These are phyloP conservation scores for Dothistroma septosporum DNA, from an alignment of 2,329 filamentous ascomycete species.

Conservation along the genomic window DNA sequence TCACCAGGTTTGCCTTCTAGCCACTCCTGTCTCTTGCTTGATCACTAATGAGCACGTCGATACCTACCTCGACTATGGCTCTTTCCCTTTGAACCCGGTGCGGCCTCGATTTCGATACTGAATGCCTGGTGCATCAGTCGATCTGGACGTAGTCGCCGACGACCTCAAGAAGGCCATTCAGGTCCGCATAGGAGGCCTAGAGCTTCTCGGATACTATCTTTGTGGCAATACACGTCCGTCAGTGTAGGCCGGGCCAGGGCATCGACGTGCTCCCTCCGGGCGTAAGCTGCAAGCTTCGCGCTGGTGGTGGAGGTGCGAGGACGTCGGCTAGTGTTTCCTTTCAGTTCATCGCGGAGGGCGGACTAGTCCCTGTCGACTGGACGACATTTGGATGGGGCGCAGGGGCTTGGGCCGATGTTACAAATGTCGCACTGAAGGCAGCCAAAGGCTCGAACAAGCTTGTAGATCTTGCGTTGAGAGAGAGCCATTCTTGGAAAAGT, in stretches of 20 bases:
- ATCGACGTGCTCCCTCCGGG: background rate
- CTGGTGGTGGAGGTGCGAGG: too few relatives aligned
- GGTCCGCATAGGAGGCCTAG: conserved; percentile 39
- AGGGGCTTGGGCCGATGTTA: conserved; percentile 31
- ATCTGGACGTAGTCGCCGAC: conserved; percentile 26
- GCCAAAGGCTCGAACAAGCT: conserved; percentile 36
- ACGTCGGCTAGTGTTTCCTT: too few relatives aligned
- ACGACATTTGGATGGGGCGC: conserved; percentile 40
- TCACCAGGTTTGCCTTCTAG: background rate
- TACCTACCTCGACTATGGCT: conserved; percentile 24
- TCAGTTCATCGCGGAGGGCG: conserved; percentile 17
- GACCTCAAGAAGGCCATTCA: conserved; percentile 34
- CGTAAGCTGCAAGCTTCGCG: background rate
- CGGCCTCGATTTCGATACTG: conserved; percentile 37
- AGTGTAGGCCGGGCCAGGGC: background rate
- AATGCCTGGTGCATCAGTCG: conserved; percentile 39
- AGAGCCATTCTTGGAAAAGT: background rate
- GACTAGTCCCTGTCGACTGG: conserved; percentile 35
- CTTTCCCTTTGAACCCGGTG: conserved; percentile 29
- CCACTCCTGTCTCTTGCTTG: background rate
- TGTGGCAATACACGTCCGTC: conserved; percentile 33
- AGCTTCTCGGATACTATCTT: conserved; percentile 40
- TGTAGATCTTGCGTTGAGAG: conserved; percentile 45
- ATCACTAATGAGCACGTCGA: conserved; percentile 23
- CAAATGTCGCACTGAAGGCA: conserved; percentile 35